phyloP scores from a whole-genome alignment of 306 rosid genomes.

The Astragalus membranaceus region DNA sequence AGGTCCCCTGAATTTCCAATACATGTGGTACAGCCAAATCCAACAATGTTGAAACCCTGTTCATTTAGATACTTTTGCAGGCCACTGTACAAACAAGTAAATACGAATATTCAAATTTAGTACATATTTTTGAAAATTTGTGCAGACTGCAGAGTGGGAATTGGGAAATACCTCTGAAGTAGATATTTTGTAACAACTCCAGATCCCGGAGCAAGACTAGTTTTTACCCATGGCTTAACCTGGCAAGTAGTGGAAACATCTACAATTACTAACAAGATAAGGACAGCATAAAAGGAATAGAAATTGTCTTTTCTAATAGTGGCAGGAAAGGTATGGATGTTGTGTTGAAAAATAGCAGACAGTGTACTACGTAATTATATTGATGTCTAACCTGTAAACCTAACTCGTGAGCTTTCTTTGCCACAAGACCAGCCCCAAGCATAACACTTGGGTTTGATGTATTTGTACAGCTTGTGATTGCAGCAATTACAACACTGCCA shows the following conservation, averaged over 20 bases:
- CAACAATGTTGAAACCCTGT: constrained; percentile 90
- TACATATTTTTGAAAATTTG: neutral
- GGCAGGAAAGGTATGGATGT: neutral
- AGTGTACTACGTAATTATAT: neutral
- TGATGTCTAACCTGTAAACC: constrained; percentile 67
- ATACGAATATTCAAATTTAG: constrained; percentile 17
- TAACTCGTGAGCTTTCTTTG: constrained; percentile 78
- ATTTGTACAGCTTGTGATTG: constrained; percentile 95
- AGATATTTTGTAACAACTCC: constrained; percentile 94
- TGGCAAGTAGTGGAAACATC: constrained; percentile 26
- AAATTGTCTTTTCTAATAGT: neutral
- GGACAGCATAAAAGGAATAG: neutral
- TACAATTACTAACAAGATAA: neutral
- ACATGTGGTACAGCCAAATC: constrained; percentile 94
- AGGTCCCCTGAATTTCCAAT: constrained; percentile 92
- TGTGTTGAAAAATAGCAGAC: neutral
- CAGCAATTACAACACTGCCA: constrained; percentile 94
- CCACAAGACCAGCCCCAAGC: constrained; percentile 98
- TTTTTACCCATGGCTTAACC: constrained; percentile 99
- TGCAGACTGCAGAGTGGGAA: neutral
- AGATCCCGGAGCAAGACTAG: constrained; percentile 98
- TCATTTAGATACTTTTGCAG: constrained; percentile 70
- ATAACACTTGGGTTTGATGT: constrained; percentile 98
- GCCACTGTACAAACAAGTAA: constrained; percentile 53
- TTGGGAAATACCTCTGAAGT: constrained; percentile 54